A percentile compares a stretch with the other conserved stretches of the same genome.
phyloP scores from a whole-genome alignment of 139 green algal genomes.

The Volvox reticuliferus region DNA sequence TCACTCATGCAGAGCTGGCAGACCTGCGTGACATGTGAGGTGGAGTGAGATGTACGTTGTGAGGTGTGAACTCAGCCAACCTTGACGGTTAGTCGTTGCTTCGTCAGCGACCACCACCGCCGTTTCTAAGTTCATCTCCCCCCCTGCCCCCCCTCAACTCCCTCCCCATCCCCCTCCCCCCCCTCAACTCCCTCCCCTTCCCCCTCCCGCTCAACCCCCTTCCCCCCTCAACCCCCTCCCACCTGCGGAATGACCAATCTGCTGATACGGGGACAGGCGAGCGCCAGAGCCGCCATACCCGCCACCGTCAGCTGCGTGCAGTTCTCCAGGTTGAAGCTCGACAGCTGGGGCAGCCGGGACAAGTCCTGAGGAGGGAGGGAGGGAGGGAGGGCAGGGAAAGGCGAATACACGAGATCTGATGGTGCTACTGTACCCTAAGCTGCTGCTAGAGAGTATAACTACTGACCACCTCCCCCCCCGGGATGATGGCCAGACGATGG shows the following conservation, averaged over 20 bases:
- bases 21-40: slow-evolving; percentile 9
- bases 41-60: too few relatives aligned
- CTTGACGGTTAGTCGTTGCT: too few relatives aligned
- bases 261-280: slow-evolving; percentile 29
- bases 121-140: neutral
- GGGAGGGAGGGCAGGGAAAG: neutral
- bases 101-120: too few relatives aligned
- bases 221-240: neutral
- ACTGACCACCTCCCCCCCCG: too few relatives aligned
- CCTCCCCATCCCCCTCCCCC: neutral
- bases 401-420: too few relatives aligned
- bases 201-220: neutral
- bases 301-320: slow-evolving; percentile 49
- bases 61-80: too few relatives aligned
- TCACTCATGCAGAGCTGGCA: slow-evolving; percentile 48
- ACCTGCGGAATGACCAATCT: slow-evolving; percentile 44
- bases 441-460: too few relatives aligned
- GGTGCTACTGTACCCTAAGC: too few relatives aligned
- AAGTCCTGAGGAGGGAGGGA: slow-evolving; percentile 25
- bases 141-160: neutral
- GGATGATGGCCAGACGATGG: too few relatives aligned
- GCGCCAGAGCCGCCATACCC: slow-evolving; percentile 45
- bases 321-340: slow-evolving; percentile 50
- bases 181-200: neutral
- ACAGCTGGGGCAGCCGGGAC: slow-evolving; percentile 1